A percentile compares a stretch with the other conserved stretches of the same genome.
These are phyloP conservation scores for Lyophyllum atratum DNA, from an alignment of 768 basidiomycete genomes.

Conservation along the genomic window DNA sequence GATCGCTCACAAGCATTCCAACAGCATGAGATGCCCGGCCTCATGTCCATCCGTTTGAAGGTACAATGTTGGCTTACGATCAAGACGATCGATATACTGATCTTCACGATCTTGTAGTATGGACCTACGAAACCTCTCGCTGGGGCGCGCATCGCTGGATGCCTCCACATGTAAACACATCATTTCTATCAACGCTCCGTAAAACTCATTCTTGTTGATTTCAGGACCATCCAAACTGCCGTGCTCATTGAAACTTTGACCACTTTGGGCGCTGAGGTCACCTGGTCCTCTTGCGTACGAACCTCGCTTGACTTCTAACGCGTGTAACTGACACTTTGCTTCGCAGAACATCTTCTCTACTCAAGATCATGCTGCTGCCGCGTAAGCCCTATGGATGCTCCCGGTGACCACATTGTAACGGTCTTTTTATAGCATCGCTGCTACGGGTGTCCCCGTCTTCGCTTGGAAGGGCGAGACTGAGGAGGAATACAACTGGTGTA, in stretches of 20 bases:
- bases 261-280: conserved; percentile 93
- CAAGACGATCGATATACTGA: conserved; percentile 19
- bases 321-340: not conserved
- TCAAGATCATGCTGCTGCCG: conserved; percentile 98
- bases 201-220: conserved; percentile 7
- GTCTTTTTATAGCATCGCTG: conserved; percentile 71
- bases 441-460: conserved; percentile 96
- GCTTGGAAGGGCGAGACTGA: conserved; percentile 99
- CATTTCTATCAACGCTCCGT: not conserved
- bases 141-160: conserved; percentile 95
- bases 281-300: conserved; percentile 97
- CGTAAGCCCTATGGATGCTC: conserved; percentile 49
- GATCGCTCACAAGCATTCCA: conserved; percentile 13
- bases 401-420: conserved; percentile 1
- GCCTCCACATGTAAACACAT: conserved; percentile 85
- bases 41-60: conserved; percentile 91
- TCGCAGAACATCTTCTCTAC: conserved; percentile 97
- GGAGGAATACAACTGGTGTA: conserved; percentile 98
- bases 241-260: conserved; percentile 98
- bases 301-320: not conserved
- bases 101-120: conserved; percentile 54
- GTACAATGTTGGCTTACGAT: conserved; percentile 38
- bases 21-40: conserved; percentile 92
- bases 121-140: conserved; percentile 81
- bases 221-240: conserved; percentile 97